Evolutionary conservation across 2,329 filamentous ascomycete species (phyloP).

Genomic region (Ambrosiella cleistominuta): DNA sequence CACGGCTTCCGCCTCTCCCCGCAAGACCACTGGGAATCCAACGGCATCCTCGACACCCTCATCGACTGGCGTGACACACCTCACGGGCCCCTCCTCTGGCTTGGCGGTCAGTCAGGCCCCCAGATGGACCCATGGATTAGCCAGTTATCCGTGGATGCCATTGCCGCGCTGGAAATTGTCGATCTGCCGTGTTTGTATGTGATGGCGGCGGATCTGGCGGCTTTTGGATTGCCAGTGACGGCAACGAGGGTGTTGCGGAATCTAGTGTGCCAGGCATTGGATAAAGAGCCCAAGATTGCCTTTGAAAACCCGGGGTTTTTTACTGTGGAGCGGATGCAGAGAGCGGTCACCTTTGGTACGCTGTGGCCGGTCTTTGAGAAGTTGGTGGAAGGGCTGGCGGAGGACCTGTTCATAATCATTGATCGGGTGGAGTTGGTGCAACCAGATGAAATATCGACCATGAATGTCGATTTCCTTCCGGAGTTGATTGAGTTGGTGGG

Average conservation of each 20-base stretch:
- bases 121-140: slow-evolving; percentile 7
- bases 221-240: slow-evolving; percentile 4
- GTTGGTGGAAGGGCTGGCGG: slow-evolving; percentile 4
- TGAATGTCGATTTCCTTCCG: slow-evolving; percentile 6
- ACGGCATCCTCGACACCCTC: slow-evolving; percentile 9
- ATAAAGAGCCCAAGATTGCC: slow-evolving; percentile 4
- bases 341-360: not conserved
- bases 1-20: not conserved
- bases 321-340: slow-evolving; percentile 3
- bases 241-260: slow-evolving; percentile 8
- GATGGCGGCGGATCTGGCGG: slow-evolving; percentile 5
- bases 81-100: slow-evolving; percentile 8
- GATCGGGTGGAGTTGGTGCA: slow-evolving; percentile 10
- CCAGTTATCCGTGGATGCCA: slow-evolving; percentile 9
- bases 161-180: slow-evolving; percentile 6
- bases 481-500: slow-evolving; percentile 2
- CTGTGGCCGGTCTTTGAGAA: slow-evolving; percentile 11
- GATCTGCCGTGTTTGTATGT: slow-evolving; percentile 9
- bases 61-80: slow-evolving; percentile 5
- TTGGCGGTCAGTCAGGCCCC: slow-evolving; percentile 4
- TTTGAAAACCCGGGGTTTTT: slow-evolving; percentile 11
- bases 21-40: slow-evolving; percentile 10
- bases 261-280: slow-evolving; percentile 10
- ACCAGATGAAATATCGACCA: slow-evolving; percentile 6
- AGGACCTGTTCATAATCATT: slow-evolving; percentile 12